These are phyloP conservation scores for Orbilia oligospora DNA, from an alignment of 2,329 filamentous ascomycete species.

Conservation along the genomic window DNA sequence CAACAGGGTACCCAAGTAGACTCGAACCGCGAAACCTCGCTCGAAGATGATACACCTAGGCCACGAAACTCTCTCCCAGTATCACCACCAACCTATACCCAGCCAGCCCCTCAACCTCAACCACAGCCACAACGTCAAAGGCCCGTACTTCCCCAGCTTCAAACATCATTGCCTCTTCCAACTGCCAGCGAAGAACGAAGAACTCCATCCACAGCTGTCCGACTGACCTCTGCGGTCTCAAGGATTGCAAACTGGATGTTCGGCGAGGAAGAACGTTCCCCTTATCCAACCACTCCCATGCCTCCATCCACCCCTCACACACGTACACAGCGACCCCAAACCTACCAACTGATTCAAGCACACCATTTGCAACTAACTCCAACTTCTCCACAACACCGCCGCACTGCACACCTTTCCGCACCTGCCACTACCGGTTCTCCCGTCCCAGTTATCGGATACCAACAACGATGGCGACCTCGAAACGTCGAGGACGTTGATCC, in stretches of 20 bases:
- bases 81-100: background rate
- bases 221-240: conserved; percentile 55
- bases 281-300: conserved; percentile 37
- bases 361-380: conserved; percentile 57
- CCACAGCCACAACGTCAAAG: conserved; percentile 38
- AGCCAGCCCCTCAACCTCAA: background rate
- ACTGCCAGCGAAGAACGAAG: conserved; percentile 38
- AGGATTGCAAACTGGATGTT: conserved; percentile 60
- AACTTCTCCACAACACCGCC: conserved; percentile 53
- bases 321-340: conserved; percentile 22
- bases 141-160: conserved; percentile 48
- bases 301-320: conserved; percentile 1
- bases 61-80: conserved; percentile 14
- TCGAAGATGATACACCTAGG: conserved; percentile 46
- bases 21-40: conserved; percentile 43
- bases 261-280: conserved; percentile 42
- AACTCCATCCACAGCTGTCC: conserved; percentile 50
- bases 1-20: conserved; percentile 17
- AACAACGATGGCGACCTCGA: conserved; percentile 58
- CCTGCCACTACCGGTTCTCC: conserved; percentile 21
- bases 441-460: conserved; percentile 40
- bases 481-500: conserved; percentile 58
- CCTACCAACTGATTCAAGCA: conserved; percentile 54
- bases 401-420: conserved; percentile 48
- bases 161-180: conserved; percentile 40